These are phyloP conservation scores for Chalciporus sphaerocephalus DNA, from an alignment of 768 basidiomycete species.

Conservation along the genomic window DNA sequence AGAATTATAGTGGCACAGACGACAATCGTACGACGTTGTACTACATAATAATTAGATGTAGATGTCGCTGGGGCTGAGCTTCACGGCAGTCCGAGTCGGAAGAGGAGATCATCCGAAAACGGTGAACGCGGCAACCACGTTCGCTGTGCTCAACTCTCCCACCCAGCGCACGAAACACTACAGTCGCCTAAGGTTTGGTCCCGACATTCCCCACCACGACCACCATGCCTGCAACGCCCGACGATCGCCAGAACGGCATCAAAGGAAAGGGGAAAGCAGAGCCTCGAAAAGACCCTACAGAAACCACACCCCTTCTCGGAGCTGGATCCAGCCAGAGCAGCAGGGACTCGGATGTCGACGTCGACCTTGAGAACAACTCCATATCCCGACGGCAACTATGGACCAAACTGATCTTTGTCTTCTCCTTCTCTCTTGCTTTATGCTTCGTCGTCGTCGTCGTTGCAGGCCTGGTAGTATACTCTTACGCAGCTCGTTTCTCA, in stretches of 20 bases:
- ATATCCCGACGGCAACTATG: conserved; percentile 27
- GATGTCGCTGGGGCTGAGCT: background rate
- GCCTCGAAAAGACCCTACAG: conserved; percentile 20
- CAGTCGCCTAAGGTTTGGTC: too few relatives aligned
- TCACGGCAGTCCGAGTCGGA: background rate
- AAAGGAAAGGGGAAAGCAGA: conserved; percentile 30
- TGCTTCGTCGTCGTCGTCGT: conserved; percentile 44
- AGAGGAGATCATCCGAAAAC: conserved; percentile 8
- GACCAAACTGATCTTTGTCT: conserved; percentile 42
- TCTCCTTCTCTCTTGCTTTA: conserved; percentile 51
- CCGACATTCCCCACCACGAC: conserved; percentile 5
- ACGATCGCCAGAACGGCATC: conserved; percentile 6
- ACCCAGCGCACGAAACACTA: background rate
- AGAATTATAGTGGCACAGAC: conserved; percentile 8
- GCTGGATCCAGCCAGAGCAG: conserved; percentile 18
- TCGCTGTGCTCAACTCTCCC: conserved; percentile 3
- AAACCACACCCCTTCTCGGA: conserved; percentile 30
- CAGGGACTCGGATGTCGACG: conserved; percentile 19
- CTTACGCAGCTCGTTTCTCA: conserved; percentile 57
- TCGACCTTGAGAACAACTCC: conserved; percentile 18
- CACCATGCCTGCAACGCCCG: conserved; percentile 20
- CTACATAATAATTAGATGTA: background rate
- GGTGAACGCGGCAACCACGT: conserved; percentile 15
- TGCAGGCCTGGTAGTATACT: conserved; percentile 55
- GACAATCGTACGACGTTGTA: background rate